Base-by-base conservation (phyloP, 192 early-diverging fungal species). In the Podila horticola region DNA sequence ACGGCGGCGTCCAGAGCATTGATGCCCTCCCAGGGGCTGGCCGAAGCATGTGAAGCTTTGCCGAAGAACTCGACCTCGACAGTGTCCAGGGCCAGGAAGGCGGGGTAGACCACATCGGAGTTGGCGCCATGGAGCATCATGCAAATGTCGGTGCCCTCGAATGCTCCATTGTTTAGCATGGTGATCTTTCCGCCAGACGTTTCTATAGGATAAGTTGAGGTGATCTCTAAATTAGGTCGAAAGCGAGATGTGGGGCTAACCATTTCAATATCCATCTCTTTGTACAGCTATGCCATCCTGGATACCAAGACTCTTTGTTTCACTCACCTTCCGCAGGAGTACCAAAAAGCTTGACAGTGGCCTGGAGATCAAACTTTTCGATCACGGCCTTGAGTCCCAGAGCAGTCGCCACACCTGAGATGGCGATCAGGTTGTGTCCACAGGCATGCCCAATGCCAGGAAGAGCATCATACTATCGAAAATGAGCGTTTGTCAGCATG, bases 121-220 rank as follows among this genome's bases (percentile, higher is more conserved):
- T 90, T 86, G 22, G 89, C 79, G 22, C 95, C 94, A 83, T 97
- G 95, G 52, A 92, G 77, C 94, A 97, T 97, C 85, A 97, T 82
- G 68, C 93, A 89, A 5, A 93, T 74, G 76, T 95, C 93, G 11
- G 89, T 83, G 61, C 86, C 85, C 33, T 93, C 83, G 82, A 95
- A 95, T 15, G 91, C 91, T 0, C 92, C 91, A 9, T 84, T 73
- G 26, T 94, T 69, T 24, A 93, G 75, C 75, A 97, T 87, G 2
- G 74, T 69, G 69, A 94, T 89, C 74, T 97, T 97, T 59, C 95
- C 95, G 34, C 91, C 52, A 5, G 52, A 55, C 2, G 52, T 55
- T 55, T 55, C 52, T 55, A 55, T 45, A 17, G 41, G 41, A 45
- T 45, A 45, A 12, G 41, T 45, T 45, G 41, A 45, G 13, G 41